Evolutionary conservation across 2,329 filamentous ascomycete genomes (phyloP), one percentile per base, ranked within the genome.

Genomic region (Fusarium sarcochroum): DNA sequence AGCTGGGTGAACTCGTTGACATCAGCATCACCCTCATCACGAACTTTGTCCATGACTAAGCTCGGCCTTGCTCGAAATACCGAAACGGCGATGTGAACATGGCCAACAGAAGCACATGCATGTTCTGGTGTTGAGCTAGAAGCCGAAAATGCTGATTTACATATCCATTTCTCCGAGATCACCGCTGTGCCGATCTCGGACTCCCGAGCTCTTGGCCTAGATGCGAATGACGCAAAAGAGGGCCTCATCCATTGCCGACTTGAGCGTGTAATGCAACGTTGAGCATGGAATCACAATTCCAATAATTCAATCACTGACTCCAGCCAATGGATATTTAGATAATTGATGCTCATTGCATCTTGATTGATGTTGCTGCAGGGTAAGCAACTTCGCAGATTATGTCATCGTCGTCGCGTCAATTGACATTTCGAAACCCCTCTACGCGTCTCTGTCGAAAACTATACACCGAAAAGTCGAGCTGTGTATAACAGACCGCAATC

Each of bases 331-430:
- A 21, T n/a, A 8, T 20, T 3, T 32, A 40, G 13, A 7, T 25
- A 35, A 18, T 21, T 8, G 8, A 14, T 27, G 11, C 13, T 20
- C 8, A 9, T 5, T 20, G 9, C 6, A 3, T 49, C 1, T 14
- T 14, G 11, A 11, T 42, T 14, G 14, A 17, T 8, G 10, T 2
- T 6, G 15, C 41, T 68, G 14, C 14, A 67, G 63, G 63, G 64
- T 68, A 64, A 30, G 14, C 20, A 2, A 15, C 7, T 44, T 15
- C 25, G 32, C 6, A 18, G 62, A 72, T 73, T 73, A 73, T 72
- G 71, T 73, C 71, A 73, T 73, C 69, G 52, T 27, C 17, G 47
- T 53, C 71, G 69, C 71, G 71, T 73, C 34, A 9, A 47, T 47
- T 14, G 30, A 45, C 40, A 27, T 23, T n/a, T 44, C 27, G 14